Conservation (phyloP, 257 asterid genomes). For the Solanum chilense region DNA sequence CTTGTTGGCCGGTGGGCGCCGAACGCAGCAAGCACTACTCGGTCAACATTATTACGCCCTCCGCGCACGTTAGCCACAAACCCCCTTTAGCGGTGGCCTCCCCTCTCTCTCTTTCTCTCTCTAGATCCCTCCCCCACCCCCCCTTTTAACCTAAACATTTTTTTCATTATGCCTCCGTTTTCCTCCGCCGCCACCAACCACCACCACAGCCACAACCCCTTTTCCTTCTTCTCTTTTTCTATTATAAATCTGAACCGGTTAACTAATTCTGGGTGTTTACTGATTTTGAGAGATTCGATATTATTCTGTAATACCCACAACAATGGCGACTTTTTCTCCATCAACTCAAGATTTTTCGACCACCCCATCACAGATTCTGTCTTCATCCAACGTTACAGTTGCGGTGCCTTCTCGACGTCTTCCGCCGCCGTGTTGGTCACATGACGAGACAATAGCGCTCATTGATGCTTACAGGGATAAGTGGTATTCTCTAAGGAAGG, state of each 20-base stretch:
- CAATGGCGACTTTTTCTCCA: constrained; percentile 31
- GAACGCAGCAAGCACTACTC: neutral
- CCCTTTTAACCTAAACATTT: constrained; percentile 43
- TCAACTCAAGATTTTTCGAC: constrained; percentile 6
- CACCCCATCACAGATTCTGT: constrained; percentile 25
- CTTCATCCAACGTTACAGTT: constrained; percentile 24
- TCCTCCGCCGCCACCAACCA: constrained; percentile 12
- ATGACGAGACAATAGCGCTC: constrained; percentile 75
- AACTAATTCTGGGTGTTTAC: constrained; percentile 2
- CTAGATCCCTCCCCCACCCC: constrained; percentile 13
- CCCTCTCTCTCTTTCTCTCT: constrained; percentile 18
- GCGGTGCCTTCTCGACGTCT: constrained; percentile 61
- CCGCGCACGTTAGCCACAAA: constrained; percentile 62
- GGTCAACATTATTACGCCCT: constrained; percentile 1
- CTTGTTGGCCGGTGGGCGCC: neutral
- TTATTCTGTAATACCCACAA: neutral
- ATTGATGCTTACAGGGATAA: constrained; percentile 68
- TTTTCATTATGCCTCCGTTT: constrained; percentile 44
- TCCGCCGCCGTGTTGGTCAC: constrained; percentile 98
- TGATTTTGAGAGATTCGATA: neutral
- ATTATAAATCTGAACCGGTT: neutral
- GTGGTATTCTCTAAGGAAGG: constrained; percentile 96
- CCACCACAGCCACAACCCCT: neutral
- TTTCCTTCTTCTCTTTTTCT: constrained; percentile 5
- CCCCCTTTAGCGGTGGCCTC: constrained; percentile 55